phyloP scores from a whole-genome alignment of 768 basidiomycete genomes.

The Holtermannia corniformis region DNA sequence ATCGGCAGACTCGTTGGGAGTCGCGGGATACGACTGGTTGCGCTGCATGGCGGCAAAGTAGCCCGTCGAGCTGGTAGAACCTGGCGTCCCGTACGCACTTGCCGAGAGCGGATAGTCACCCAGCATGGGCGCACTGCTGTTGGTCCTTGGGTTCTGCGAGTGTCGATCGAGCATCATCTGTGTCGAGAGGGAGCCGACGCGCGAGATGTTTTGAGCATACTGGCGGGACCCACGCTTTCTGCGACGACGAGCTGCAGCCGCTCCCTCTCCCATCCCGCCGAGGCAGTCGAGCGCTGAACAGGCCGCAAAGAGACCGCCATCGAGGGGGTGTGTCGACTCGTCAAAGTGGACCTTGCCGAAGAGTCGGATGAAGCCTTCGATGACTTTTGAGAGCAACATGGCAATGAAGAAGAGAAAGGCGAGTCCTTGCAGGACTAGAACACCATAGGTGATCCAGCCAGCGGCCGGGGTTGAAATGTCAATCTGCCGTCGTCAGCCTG shows the following conservation, averaged over 20 bases:
- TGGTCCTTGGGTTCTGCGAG: conserved; percentile 17
- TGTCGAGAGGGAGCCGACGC: conserved; percentile 33
- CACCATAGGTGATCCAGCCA: conserved; percentile 90
- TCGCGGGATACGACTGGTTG: background rate
- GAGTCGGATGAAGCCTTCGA: conserved; percentile 73
- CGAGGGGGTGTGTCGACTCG: conserved; percentile 64
- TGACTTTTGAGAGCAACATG: conserved; percentile 73
- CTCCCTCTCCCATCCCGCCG: conserved; percentile 55
- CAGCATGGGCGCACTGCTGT: background rate
- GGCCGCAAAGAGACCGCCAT: conserved; percentile 61
- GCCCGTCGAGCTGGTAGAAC: background rate
- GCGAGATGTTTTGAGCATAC: conserved; percentile 31
- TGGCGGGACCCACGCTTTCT: conserved; percentile 28
- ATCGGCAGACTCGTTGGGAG: background rate
- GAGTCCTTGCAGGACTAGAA: conserved; percentile 67
- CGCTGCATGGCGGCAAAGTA: conserved; percentile 12
- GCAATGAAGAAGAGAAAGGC: conserved; percentile 73
- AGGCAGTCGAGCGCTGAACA: conserved; percentile 67
- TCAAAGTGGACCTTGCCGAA: conserved; percentile 72
- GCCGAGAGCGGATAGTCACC: background rate
- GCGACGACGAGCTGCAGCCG: conserved; percentile 29
- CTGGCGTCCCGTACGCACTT: background rate
- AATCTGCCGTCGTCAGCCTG: conserved; percentile 51
- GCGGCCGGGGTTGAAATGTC: conserved; percentile 68
- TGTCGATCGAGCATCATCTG: conserved; percentile 41